Conservation (phyloP, 2,329 filamentous ascomycete genomes). For the Metarhizium humberi region DNA sequence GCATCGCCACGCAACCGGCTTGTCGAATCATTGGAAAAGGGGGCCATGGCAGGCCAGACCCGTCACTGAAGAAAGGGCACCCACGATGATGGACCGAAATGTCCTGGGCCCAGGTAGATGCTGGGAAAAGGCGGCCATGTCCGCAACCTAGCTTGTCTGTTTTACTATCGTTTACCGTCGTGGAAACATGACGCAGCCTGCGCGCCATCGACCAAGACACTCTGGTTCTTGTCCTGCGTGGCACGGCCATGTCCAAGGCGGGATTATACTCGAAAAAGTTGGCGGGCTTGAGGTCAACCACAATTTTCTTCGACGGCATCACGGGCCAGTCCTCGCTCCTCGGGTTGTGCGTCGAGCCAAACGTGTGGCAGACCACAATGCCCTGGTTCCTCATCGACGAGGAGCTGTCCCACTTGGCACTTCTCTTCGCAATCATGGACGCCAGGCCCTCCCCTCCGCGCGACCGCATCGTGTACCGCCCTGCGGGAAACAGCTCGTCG, state of each 20-base stretch:
- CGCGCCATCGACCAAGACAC: not conserved
- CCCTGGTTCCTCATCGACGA: slow-evolving; percentile 5
- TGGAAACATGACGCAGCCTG: no score
- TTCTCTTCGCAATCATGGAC: slow-evolving; percentile 7
- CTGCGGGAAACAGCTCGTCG: slow-evolving; percentile 39
- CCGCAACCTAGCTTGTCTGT: no score
- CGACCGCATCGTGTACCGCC: slow-evolving; percentile 42
- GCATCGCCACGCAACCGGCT: no score
- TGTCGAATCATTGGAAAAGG: no score
- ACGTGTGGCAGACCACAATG: slow-evolving; percentile 36
- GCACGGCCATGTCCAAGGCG: not conserved
- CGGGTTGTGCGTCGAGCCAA: slow-evolving; percentile 38
- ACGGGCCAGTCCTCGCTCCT: slow-evolving; percentile 41
- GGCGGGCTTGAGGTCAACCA: not conserved
- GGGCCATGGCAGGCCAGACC: no score
- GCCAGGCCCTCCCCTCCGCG: slow-evolving; percentile 27
- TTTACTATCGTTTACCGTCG: no score
- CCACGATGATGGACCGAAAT: no score
- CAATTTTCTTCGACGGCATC: slow-evolving; percentile 31
- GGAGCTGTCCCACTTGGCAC: not conserved
- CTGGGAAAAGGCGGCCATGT: no score
- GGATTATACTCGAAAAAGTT: not conserved
- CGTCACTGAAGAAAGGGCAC: no score
- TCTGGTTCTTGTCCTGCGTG: not conserved
- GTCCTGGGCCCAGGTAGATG: no score